Percentiles rank a stretch among this genome's conserved stretches.
Evolutionary conservation across 140 eudicot genomes (phyloP).

Genomic region (Senecio squalidus): DNA sequence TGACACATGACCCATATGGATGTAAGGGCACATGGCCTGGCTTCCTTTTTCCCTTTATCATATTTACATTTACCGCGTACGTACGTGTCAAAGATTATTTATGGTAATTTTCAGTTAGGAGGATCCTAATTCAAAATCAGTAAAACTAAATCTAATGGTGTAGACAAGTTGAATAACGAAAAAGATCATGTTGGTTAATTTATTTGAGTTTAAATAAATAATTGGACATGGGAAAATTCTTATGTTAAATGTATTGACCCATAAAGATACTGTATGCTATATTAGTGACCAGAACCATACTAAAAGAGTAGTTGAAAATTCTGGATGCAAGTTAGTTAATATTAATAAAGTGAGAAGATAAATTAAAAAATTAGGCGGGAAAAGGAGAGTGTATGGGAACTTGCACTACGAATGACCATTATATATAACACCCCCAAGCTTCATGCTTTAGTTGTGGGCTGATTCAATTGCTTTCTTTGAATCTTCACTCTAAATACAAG

Average conservation of each 20-base stretch:
- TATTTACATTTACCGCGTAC: neutral
- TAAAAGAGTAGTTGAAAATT: constrained; percentile 14
- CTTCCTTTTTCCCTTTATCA: neutral
- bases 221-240: neutral
- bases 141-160: neutral
- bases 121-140: neutral
- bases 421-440: constrained; percentile 15
- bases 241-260: constrained; percentile 8
- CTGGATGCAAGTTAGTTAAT: neutral
- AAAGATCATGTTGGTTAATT: constrained; percentile 8
- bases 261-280: neutral
- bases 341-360: constrained; percentile 17
- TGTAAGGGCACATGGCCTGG: constrained; percentile 1
- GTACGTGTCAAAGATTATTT: neutral
- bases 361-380: constrained; percentile 19
- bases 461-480: constrained; percentile 23
- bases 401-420: constrained; percentile 14
- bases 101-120: neutral
- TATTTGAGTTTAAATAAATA: neutral
- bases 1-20: constrained; percentile 3
- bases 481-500: too few relatives aligned
- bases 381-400: constrained; percentile 49
- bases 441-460: constrained; percentile 14
- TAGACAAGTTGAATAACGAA: constrained; percentile 2
- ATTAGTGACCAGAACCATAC: constrained; percentile 16